These are phyloP conservation scores for Trichoderma simmonsii DNA, from an alignment of 2,329 filamentous ascomycete species.

Conservation along the genomic window DNA sequence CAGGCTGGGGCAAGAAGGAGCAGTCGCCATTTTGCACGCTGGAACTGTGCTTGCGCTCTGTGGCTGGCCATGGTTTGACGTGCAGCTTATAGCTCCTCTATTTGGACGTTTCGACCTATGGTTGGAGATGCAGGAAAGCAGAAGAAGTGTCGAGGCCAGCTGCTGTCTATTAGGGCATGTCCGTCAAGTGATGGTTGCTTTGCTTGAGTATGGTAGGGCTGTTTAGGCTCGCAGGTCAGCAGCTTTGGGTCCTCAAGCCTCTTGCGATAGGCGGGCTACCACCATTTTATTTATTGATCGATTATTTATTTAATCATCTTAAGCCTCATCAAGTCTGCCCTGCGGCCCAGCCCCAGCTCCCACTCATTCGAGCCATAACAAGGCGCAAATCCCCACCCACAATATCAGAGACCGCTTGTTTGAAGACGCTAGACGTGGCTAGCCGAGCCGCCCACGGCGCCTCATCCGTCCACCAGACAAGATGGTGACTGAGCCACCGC, in stretches of 20 bases:
- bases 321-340: constrained; percentile 15
- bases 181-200: not conserved
- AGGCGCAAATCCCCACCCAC: not conserved
- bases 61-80: constrained; percentile 38
- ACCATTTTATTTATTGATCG: not conserved
- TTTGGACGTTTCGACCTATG: not conserved
- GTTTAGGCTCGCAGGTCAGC: constrained; percentile 9
- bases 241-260: not conserved
- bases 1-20: constrained; percentile 49
- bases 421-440: constrained; percentile 13
- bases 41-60: constrained; percentile 51
- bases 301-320: not conserved
- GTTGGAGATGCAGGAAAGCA: not conserved
- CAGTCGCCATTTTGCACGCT: constrained; percentile 50
- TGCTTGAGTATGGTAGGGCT: constrained; percentile 3
- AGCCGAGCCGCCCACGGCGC: constrained; percentile 13
- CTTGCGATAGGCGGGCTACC: not conserved
- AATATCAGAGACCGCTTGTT: constrained; percentile 7
- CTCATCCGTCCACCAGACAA: constrained; percentile 8
- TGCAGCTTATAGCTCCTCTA: not conserved
- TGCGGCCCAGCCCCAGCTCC: not conserved
- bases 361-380: not conserved
- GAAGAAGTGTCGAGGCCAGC: not conserved
- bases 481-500: constrained; percentile 13
- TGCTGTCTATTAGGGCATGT: constrained; percentile 2